Percentiles rank a stretch among this genome's conserved stretches.
Conservation (phyloP, 768 basidiomycete species). For the Phanerochaete sordida region DNA sequence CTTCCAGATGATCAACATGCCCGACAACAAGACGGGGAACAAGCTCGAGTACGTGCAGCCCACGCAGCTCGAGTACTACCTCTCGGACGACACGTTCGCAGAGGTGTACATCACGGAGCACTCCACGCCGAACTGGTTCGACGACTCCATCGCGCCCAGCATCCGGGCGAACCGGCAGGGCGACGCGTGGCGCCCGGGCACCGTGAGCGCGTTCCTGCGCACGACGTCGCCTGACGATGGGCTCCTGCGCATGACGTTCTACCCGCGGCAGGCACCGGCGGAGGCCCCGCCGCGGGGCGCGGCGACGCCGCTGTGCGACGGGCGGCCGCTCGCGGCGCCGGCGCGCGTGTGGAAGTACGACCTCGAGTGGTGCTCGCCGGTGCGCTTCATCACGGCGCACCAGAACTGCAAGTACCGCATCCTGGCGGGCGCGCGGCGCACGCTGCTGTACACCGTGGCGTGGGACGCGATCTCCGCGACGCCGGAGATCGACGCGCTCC, state of each 20-base stretch:
- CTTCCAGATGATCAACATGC: slow-evolving; percentile 10
- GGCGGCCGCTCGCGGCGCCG: background rate
- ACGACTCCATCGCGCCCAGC: slow-evolving; percentile 1
- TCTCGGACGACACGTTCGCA: slow-evolving; percentile 6
- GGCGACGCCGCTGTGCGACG: background rate
- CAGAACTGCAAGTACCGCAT: slow-evolving; percentile 7
- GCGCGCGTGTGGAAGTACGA: background rate
- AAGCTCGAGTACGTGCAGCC: background rate
- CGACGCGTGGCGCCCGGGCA: background rate
- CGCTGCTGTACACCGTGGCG: slow-evolving; percentile 10
- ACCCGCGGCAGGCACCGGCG: background rate
- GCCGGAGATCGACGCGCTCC: background rate
- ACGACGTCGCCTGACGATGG: slow-evolving; percentile 5
- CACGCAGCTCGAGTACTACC: background rate
- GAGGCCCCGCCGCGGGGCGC: background rate
- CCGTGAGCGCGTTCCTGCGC: slow-evolving; percentile 6
- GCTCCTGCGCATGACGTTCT: slow-evolving; percentile 12
- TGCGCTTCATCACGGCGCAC: slow-evolving; percentile 8
- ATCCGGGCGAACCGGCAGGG: background rate
- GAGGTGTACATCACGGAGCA: slow-evolving; percentile 9
- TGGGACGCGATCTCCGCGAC: slow-evolving; percentile 5
- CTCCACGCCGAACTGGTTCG: slow-evolving; percentile 9
- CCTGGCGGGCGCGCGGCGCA: slow-evolving; percentile 7
- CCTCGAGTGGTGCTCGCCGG: slow-evolving; percentile 6
- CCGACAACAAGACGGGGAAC: background rate